A percentile compares a stretch with the other conserved stretches of the same genome.
Evolutionary conservation across 345 rosid genomes (phyloP).

Genomic region (Chamaenerion angustifolium): DNA sequence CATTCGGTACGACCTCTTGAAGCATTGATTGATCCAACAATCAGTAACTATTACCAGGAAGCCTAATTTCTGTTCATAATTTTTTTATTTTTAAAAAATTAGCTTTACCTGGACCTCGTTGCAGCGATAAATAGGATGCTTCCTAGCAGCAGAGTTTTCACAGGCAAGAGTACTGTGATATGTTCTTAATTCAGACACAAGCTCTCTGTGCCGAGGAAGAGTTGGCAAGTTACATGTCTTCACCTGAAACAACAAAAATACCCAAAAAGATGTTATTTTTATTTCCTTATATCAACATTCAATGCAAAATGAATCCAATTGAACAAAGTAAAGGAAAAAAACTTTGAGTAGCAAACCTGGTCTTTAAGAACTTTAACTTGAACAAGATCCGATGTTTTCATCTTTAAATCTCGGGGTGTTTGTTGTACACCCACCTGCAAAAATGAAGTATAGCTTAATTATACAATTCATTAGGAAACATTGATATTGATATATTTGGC

Average conservation of each 20-base stretch:
- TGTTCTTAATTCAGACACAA: constrained; percentile 59
- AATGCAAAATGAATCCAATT: not conserved
- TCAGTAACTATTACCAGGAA: no score
- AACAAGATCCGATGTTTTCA: constrained; percentile 68
- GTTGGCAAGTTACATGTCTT: constrained; percentile 38
- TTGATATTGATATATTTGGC: no score
- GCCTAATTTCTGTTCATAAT: no score
- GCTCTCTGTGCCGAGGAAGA: constrained; percentile 65
- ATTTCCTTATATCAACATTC: not conserved
- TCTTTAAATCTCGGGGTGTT: constrained; percentile 62
- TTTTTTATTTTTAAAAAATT: no score
- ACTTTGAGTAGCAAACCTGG: constrained; percentile 37
- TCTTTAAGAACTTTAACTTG: constrained; percentile 57
- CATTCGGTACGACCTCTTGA: no score
- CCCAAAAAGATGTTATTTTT: not conserved
- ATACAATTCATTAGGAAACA: no score
- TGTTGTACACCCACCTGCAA: constrained; percentile 72
- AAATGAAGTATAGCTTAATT: not conserved
- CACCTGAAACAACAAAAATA: constrained; percentile 23
- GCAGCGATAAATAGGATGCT: constrained; percentile 74
- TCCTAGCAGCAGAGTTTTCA: constrained; percentile 45
- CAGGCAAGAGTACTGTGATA: constrained; percentile 46
- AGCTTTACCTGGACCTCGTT: constrained; percentile 62
- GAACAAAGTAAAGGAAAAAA: not conserved
- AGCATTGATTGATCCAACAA: no score